Evolutionary conservation across 148 eudicot species (phyloP), one percentile per base, ranked within the genome.

Genomic region (Camellia japonica): DNA sequence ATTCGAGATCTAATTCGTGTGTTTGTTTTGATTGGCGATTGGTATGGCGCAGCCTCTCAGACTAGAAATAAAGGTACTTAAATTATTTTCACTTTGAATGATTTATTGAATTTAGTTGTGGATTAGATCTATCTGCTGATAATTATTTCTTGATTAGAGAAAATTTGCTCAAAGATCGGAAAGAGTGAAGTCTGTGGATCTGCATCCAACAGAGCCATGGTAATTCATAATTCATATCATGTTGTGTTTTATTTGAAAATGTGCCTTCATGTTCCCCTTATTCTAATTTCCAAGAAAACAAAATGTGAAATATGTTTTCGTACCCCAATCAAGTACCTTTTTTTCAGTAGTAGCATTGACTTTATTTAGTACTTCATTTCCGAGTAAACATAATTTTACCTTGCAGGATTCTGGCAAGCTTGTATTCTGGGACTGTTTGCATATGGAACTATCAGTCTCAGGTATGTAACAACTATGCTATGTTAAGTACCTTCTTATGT

Each of bases 121-220:
- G 16, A 56, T 49, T 68, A 43, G 44, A 69, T 79, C 62, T 69
- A 13, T 14, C 47, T 79, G 55, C 72, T 77, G 56, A 62, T 7
- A 20, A n/a, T 67, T 23, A 43, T 66, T 84, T 7, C 30, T 87
- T 60, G 68, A 82, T 85, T 87, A 93, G 95, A 89, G 90, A 80
- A 91, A 92, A 83, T 87, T 92, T 63, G 90, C 94, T 54, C 94
- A 94, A 78, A 85, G 86, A 79, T 92, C 98, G 67, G 90, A 89
- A 61, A 88, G 94, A 84, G 93, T 94, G 16, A 94, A 94, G 76
- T 94, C 93, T 3, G 90, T 94, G 75, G 97, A 94, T 87, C 85
- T 91, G 70, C 98, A 94, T 79, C 97, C 98, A 0, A 78, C 90
- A 0, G 87, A 94, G 80, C 98, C 97, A 88, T 92, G 97, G 98